Evolutionary conservation across 2,329 filamentous ascomycete genomes (phyloP).

Genomic region (Xylariaceae sp.): DNA sequence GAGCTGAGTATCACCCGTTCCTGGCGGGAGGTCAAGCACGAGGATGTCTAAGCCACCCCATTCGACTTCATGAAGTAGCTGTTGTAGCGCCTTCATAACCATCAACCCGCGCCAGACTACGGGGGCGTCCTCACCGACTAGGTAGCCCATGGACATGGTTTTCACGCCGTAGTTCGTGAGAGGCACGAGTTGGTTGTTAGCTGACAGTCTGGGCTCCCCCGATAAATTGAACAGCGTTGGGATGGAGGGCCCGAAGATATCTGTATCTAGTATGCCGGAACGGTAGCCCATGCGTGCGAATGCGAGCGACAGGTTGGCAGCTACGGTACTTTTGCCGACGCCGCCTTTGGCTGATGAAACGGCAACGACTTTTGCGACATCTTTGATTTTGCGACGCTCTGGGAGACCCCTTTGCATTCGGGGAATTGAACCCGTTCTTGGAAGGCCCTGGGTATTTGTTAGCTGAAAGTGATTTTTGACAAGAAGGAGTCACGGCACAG

Average conservation of each 20-base stretch:
- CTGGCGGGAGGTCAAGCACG: conserved; percentile 86
- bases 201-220: conserved; percentile 71
- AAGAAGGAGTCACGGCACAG: background rate
- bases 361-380: conserved; percentile 90
- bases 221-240: conserved; percentile 82
- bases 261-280: conserved; percentile 86
- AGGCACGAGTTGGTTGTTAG: conserved; percentile 75
- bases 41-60: conserved; percentile 88
- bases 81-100: conserved; percentile 96
- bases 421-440: conserved; percentile 69
- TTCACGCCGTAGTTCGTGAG: conserved; percentile 93
- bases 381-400: conserved; percentile 71
- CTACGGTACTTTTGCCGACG: conserved; percentile 95
- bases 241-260: conserved; percentile 95
- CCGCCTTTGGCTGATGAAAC: conserved; percentile 96
- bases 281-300: conserved; percentile 79
- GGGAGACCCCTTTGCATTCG: conserved; percentile 79
- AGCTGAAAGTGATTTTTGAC: background rate
- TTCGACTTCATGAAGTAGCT: conserved; percentile 90
- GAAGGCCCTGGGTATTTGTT: conserved; percentile 63
- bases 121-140: conserved; percentile 73
- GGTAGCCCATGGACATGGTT: conserved; percentile 98
- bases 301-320: conserved; percentile 81
- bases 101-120: conserved; percentile 95
- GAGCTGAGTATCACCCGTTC: conserved; percentile 91